Conservation (phyloP, 225 moss, liverwort and hornwort species). For the Neckera pumila region DNA sequence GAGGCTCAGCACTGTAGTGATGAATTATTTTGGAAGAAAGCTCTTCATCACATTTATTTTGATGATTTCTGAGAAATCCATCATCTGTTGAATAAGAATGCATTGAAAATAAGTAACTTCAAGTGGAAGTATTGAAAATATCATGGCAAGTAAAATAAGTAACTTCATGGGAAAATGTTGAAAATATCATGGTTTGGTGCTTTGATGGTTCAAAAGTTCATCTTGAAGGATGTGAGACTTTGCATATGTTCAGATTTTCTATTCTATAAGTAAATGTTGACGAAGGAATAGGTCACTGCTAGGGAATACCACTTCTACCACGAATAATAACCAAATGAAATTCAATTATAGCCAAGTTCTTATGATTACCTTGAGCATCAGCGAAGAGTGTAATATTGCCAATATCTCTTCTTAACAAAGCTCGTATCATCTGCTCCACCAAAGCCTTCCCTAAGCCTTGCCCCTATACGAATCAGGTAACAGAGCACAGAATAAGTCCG, state of each 20-base stretch:
- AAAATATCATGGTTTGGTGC: not conserved
- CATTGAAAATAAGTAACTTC: not conserved
- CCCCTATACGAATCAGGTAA: conserved; percentile 29
- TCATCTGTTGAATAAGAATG: not conserved
- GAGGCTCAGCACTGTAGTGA: not conserved
- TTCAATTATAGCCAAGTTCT: not conserved
- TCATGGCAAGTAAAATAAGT: not conserved
- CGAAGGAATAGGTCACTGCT: not conserved
- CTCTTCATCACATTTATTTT: not conserved
- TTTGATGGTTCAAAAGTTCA: not conserved
- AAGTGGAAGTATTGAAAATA: not conserved
- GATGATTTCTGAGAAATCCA: not conserved
- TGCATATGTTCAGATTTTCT: not conserved
- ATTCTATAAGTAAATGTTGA: not conserved
- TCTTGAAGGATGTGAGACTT: not conserved
- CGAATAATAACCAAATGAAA: not conserved
- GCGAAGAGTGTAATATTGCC: conserved; percentile 99
- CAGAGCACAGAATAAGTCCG: not conserved
- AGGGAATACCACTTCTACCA: not conserved
- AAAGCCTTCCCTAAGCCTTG: conserved; percentile 98
- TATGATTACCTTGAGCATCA: conserved; percentile 75
- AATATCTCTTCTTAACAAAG: conserved; percentile 90
- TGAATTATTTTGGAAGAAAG: too few species aligned
- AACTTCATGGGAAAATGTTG: not conserved
- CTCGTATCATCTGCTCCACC: conserved; percentile 99